phyloP scores from a whole-genome alignment of 176 grass and related monocot genomes.

The Neostapfia colusana region DNA sequence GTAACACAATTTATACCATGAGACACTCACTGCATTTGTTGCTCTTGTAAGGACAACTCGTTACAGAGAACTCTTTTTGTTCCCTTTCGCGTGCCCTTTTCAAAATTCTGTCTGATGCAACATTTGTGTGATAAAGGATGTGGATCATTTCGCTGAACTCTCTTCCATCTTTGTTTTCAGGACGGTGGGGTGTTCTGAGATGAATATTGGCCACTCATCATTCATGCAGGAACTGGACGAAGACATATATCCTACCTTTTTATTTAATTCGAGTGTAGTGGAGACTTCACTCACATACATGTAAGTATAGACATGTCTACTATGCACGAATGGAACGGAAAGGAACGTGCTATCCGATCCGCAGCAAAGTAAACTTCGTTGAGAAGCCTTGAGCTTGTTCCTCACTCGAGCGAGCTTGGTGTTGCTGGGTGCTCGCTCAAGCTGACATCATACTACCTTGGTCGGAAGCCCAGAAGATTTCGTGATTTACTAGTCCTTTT shows the following conservation, averaged over 20 bases:
- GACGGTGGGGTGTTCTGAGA: constrained; percentile 1
- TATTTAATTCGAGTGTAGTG: background rate
- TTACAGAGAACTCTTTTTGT: no score
- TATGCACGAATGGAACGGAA: constrained; percentile 8
- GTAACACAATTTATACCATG: no score
- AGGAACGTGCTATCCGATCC: constrained; percentile 14
- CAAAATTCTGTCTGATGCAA: background rate
- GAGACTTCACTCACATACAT: background rate
- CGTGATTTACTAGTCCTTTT: constrained; percentile 3
- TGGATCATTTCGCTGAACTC: constrained; percentile 13
- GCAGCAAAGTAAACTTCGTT: background rate
- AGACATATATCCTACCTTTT: background rate
- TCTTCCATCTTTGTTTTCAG: constrained; percentile 27
- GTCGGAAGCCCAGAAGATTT: background rate
- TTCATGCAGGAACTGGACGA: background rate
- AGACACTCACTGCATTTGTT: no score
- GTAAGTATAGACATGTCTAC: constrained; percentile 31
- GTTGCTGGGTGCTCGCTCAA: background rate
- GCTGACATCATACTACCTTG: background rate
- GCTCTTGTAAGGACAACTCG: no score
- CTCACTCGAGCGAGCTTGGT: background rate
- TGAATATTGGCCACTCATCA: background rate
- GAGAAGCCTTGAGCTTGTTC: constrained; percentile 23
- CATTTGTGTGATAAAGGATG: background rate
- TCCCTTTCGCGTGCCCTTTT: background rate